Evolutionary conservation across 179 eudicot species (phyloP).

Genomic region (Drosera spatulata): DNA sequence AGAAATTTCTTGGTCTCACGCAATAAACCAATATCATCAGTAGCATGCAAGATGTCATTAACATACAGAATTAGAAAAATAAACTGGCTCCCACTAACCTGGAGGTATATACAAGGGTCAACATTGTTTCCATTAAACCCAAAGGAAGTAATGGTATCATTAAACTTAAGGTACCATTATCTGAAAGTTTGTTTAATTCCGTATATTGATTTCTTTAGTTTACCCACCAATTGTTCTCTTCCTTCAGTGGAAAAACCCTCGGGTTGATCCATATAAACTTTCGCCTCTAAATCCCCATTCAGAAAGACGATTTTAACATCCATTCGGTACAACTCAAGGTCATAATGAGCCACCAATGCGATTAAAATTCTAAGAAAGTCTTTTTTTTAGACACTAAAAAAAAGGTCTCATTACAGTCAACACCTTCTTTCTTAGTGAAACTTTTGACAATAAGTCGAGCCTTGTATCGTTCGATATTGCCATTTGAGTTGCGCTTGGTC

Average conservation of each 20-base stretch:
- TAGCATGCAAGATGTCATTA: too few species aligned
- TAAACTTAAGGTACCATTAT: neutral
- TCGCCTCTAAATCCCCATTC: neutral
- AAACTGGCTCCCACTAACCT: too few species aligned
- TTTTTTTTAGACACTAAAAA: neutral
- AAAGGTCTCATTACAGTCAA: neutral
- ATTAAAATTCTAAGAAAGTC: neutral
- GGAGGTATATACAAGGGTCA: too few species aligned
- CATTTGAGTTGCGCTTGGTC: constrained; percentile 2
- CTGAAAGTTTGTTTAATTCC: neutral
- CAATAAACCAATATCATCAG: too few species aligned
- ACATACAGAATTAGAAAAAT: too few species aligned
- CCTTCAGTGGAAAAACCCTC: too few species aligned
- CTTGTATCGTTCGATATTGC: constrained; percentile 1
- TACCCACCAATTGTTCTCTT: neutral
- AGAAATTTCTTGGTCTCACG: too few species aligned
- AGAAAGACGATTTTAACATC: neutral
- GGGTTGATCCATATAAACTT: neutral
- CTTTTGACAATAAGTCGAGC: neutral
- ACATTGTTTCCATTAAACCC: neutral
- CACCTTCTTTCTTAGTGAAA: neutral
- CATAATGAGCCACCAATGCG: constrained; percentile 1
- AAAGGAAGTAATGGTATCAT: neutral
- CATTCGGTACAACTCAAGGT: neutral
- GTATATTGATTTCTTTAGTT: neutral